Evolutionary conservation across 1,284 basidiomycete genomes (phyloP).

Genomic region (Meira nashicola): DNA sequence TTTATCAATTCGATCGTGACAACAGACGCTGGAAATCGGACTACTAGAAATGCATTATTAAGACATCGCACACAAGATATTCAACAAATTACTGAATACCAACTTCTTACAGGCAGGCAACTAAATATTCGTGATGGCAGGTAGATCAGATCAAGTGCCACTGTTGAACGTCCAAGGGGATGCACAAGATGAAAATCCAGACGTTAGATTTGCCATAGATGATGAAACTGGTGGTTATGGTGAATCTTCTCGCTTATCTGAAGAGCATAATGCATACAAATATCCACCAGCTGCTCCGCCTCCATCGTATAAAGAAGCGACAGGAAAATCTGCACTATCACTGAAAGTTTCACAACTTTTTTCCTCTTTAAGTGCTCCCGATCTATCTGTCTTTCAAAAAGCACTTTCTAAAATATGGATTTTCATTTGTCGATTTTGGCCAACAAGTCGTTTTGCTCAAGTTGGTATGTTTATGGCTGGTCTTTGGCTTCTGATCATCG

Average conservation of each 20-base stretch:
- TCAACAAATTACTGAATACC: too few species aligned
- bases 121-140: neutral
- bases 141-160: constrained; percentile 1
- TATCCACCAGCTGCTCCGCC: constrained; percentile 34
- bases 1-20: too few species aligned
- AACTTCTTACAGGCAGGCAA: too few species aligned
- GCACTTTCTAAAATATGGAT: neutral
- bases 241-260: neutral
- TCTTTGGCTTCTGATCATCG: constrained; percentile 37
- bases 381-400: constrained; percentile 13
- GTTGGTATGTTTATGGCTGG: constrained; percentile 35
- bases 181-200: constrained; percentile 13
- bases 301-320: constrained; percentile 35
- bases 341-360: constrained; percentile 22
- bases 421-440: constrained; percentile 30
- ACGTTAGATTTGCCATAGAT: constrained; percentile 38
- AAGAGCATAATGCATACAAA: constrained; percentile 20
- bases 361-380: constrained; percentile 19
- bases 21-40: too few species aligned
- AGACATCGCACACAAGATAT: too few species aligned
- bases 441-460: constrained; percentile 34
- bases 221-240: constrained; percentile 24
- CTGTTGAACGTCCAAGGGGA: neutral
- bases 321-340: constrained; percentile 13
- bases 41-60: too few species aligned